phyloP scores from a whole-genome alignment of 75 land plant genomes.

The Azolla pinnata region DNA sequence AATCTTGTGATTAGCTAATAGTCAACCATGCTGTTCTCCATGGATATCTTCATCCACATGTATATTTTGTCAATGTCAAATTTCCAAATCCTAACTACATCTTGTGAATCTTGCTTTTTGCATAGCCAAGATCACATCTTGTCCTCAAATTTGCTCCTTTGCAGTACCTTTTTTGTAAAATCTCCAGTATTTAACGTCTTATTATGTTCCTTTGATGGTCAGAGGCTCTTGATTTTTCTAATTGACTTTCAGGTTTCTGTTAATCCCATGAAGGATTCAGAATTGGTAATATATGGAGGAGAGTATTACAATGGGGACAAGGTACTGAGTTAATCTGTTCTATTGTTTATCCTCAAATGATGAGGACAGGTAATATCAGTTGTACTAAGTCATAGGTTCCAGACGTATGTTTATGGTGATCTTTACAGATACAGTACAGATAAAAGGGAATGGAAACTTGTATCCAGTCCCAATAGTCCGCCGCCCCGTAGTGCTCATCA shows the following conservation, averaged over 20 bases:
- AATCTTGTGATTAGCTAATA: too few relatives aligned
- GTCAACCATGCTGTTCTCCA: too few relatives aligned
- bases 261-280: conserved; percentile 88
- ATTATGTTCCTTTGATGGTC: background rate
- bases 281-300: conserved; percentile 89
- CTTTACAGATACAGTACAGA: conserved; percentile 85
- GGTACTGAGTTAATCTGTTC: conserved; percentile 47
- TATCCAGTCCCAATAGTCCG: conserved; percentile 98
- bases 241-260: conserved; percentile 44
- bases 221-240: background rate
- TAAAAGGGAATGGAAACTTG: conserved; percentile 85
- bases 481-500: conserved; percentile 99
- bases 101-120: too few relatives aligned
- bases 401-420: conserved; percentile 98
- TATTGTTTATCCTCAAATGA: background rate
- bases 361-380: background rate
- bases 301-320: conserved; percentile 95
- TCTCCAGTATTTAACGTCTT: too few relatives aligned
- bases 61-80: too few relatives aligned
- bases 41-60: too few relatives aligned
- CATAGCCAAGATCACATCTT: too few relatives aligned
- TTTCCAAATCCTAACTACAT: too few relatives aligned
- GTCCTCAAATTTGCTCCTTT: too few relatives aligned
- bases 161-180: too few relatives aligned
- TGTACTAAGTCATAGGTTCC: conserved; percentile 5